phyloP scores from a whole-genome alignment of 1,284 basidiomycete genomes.

The Vanrija sp. region DNA sequence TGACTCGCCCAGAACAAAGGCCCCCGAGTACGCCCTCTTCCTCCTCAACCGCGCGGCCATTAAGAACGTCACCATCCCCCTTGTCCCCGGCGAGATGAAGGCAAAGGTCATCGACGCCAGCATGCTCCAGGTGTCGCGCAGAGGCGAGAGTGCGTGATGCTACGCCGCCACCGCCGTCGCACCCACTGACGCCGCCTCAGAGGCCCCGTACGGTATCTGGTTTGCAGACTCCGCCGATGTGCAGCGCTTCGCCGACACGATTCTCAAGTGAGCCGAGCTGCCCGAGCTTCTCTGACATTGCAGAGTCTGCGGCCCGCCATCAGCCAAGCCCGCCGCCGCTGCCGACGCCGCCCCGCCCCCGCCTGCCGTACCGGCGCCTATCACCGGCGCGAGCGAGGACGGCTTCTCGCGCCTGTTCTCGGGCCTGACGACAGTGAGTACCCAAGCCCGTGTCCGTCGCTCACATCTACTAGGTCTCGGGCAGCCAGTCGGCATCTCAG shows the following conservation, averaged over 20 bases:
- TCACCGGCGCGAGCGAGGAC: constrained; percentile 16
- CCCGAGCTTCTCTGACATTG: not conserved
- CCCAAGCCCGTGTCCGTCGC: too few relatives aligned
- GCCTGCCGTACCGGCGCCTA: not conserved
- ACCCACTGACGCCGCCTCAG: not conserved
- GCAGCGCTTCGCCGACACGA: constrained; percentile 25
- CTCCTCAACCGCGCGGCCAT: constrained; percentile 41
- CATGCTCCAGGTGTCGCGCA: constrained; percentile 38
- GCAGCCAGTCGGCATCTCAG: not conserved
- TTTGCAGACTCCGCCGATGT: constrained; percentile 35
- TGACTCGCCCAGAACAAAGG: constrained; percentile 23
- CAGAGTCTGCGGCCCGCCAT: constrained; percentile 40
- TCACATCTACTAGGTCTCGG: too few relatives aligned
- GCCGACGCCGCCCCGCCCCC: constrained; percentile 1
- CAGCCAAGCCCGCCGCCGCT: constrained; percentile 9
- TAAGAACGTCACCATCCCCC: constrained; percentile 38
- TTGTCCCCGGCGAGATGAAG: constrained; percentile 43
- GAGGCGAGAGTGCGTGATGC: constrained; percentile 38
- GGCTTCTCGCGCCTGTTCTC: constrained; percentile 40
- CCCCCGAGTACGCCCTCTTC: constrained; percentile 40
- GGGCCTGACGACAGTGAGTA: constrained; percentile 19
- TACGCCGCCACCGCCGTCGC: not conserved
- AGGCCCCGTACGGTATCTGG: constrained; percentile 31
- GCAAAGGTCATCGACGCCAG: constrained; percentile 29
- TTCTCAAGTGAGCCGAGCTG: constrained; percentile 24